These are phyloP conservation scores for Basidiobolus meristosporus DNA, from an alignment of 371 early-diverging fungal genomes.

Conservation along the genomic window DNA sequence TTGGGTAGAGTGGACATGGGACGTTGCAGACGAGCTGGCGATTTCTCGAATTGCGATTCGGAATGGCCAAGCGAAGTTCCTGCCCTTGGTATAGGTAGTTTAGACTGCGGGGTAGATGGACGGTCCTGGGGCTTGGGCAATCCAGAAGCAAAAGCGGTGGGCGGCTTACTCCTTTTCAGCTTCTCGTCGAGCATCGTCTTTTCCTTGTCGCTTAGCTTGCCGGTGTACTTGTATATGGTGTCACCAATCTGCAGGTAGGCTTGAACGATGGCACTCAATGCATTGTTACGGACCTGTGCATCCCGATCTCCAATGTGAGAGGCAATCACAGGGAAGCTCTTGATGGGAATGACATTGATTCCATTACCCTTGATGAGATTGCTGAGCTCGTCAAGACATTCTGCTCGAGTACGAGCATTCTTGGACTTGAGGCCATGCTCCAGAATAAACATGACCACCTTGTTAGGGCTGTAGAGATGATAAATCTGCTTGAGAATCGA, in stretches of 20 bases:
- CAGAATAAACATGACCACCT: slow-evolving; percentile 43
- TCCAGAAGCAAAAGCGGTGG: not conserved
- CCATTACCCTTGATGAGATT: slow-evolving; percentile 59
- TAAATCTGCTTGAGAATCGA: slow-evolving; percentile 35
- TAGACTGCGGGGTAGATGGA: no score
- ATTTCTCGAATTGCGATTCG: no score
- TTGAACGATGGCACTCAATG: slow-evolving; percentile 46
- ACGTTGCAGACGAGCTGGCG: no score
- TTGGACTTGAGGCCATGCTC: slow-evolving; percentile 49
- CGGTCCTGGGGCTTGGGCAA: no score
- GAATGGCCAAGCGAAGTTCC: no score
- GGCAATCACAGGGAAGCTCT: slow-evolving; percentile 50
- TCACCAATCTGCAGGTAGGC: slow-evolving; percentile 55
- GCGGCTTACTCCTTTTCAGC: slow-evolving; percentile 2
- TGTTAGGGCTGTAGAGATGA: slow-evolving; percentile 60
- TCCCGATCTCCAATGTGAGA: slow-evolving; percentile 63
- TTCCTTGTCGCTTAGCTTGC: slow-evolving; percentile 59
- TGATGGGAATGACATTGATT: slow-evolving; percentile 35
- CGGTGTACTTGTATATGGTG: slow-evolving; percentile 45
- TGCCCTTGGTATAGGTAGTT: no score
- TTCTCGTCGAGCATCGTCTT: slow-evolving; percentile 20
- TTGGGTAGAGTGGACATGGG: no score
- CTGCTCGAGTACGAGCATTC: slow-evolving; percentile 62
- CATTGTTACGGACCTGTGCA: slow-evolving; percentile 60
- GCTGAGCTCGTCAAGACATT: slow-evolving; percentile 66